phyloP scores from a whole-genome alignment of 1,284 basidiomycete genomes.

The Cryptococcus wingfieldii region DNA sequence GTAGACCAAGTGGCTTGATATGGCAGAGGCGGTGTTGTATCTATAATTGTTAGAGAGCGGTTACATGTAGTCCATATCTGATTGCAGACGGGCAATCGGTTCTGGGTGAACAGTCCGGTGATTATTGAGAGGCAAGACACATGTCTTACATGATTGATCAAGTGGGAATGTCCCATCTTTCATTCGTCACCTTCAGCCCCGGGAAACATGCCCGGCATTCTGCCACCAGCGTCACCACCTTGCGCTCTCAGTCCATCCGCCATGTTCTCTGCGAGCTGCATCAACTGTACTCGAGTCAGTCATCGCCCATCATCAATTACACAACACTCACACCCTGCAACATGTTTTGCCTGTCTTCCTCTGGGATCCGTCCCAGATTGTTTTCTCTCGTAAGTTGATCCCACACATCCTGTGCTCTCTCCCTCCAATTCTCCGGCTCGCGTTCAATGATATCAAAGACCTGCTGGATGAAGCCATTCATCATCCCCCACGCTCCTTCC shows the following conservation, averaged over 20 bases:
- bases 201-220: constrained; percentile 37
- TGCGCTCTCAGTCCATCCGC: constrained; percentile 1
- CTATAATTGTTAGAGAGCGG: not conserved
- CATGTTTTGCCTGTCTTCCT: constrained; percentile 27
- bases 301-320: not conserved
- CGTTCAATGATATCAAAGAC: constrained; percentile 17
- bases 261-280: constrained; percentile 13
- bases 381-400: constrained; percentile 14
- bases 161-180: not conserved
- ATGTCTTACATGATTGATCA: not conserved
- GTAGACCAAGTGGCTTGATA: not conserved
- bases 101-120: not conserved
- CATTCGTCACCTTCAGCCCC: constrained; percentile 6
- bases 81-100: not conserved
- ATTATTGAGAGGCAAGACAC: not conserved
- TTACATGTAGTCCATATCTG: not conserved
- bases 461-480: constrained; percentile 14
- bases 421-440: constrained; percentile 22
- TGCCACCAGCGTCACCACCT: constrained; percentile 1
- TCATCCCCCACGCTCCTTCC: constrained; percentile 14
- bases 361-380: constrained; percentile 21
- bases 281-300: constrained; percentile 7
- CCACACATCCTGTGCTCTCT: constrained; percentile 16
- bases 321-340: constrained; percentile 21
- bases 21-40: not conserved